These are phyloP conservation scores for Auxenochlorella protothecoides DNA, from an alignment of 139 green algal genomes.

Conservation along the genomic window DNA sequence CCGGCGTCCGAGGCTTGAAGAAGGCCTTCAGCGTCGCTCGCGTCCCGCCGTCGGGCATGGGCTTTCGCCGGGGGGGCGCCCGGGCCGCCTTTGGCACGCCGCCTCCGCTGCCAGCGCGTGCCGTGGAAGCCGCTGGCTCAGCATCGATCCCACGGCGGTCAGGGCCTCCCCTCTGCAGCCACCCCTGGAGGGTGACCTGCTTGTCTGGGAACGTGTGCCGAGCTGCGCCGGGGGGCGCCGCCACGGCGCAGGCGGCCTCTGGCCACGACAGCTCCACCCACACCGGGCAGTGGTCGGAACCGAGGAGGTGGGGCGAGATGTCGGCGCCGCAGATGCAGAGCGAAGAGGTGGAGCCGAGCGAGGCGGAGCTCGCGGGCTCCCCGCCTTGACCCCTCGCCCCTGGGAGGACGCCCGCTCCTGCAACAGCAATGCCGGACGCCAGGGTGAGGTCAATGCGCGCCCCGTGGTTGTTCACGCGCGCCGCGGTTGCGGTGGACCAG, in stretches of 20 bases:
- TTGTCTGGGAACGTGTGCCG: constrained; percentile 15
- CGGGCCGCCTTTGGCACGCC: neutral
- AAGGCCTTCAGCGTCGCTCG: constrained; percentile 6
- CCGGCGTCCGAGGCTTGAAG: neutral
- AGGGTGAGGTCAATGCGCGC: constrained; percentile 68
- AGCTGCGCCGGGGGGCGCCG: neutral
- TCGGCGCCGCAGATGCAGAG: constrained; percentile 18
- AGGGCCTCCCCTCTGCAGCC: constrained; percentile 4
- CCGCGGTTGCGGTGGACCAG: constrained; percentile 51
- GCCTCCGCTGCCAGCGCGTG: neutral
- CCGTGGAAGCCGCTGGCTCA: neutral
- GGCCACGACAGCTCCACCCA: constrained; percentile 22
- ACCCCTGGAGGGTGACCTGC: constrained; percentile 29
- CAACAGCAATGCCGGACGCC: constrained; percentile 10
- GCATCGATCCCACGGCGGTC: no score
- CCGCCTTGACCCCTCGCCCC: no score
- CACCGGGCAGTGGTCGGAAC: constrained; percentile 65
- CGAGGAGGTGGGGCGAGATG: constrained; percentile 40
- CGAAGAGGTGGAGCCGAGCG: neutral
- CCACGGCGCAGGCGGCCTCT: neutral
- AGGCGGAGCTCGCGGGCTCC: no score
- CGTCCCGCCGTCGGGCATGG: neutral
- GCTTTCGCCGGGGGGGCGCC: no score
- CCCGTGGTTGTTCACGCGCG: constrained; percentile 68
- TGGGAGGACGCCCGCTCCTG: no score